Conservation (phyloP, 345 rosid species). For the Eucalyptus leucophloia region DNA sequence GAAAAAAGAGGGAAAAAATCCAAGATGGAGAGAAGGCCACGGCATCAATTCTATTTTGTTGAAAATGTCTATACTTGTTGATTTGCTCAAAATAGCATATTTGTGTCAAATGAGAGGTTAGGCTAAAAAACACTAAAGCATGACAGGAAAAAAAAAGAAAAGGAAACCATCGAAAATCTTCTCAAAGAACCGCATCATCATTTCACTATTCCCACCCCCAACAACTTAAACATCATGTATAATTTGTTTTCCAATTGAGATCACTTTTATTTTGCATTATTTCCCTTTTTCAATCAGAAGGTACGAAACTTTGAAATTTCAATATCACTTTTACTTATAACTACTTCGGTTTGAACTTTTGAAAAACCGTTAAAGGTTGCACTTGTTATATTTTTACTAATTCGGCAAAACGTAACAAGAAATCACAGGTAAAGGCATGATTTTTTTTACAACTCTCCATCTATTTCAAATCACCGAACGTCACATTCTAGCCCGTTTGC, state of each 20-base stretch:
- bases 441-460: rapidly evolving
- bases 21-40: rapidly evolving
- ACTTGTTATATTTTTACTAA: background rate
- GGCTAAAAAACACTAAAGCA: background rate
- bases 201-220: background rate
- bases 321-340: rapidly evolving
- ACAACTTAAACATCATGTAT: background rate
- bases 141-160: background rate
- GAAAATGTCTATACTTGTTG: background rate
- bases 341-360: background rate
- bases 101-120: background rate
- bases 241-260: background rate
- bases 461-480: rapidly evolving
- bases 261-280: background rate
- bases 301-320: background rate
- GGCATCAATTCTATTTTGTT: background rate
- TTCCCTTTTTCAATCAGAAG: background rate
- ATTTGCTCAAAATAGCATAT: background rate
- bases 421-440: rapidly evolving
- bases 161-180: background rate
- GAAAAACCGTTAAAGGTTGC: too few species aligned
- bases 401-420: rapidly evolving
- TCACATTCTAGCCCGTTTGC: rapidly evolving
- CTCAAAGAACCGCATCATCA: background rate
- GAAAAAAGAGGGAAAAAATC: too few species aligned